Evolutionary conservation across 176 grass and related monocot species (phyloP).

Genomic region (Phoenix dactylifera): DNA sequence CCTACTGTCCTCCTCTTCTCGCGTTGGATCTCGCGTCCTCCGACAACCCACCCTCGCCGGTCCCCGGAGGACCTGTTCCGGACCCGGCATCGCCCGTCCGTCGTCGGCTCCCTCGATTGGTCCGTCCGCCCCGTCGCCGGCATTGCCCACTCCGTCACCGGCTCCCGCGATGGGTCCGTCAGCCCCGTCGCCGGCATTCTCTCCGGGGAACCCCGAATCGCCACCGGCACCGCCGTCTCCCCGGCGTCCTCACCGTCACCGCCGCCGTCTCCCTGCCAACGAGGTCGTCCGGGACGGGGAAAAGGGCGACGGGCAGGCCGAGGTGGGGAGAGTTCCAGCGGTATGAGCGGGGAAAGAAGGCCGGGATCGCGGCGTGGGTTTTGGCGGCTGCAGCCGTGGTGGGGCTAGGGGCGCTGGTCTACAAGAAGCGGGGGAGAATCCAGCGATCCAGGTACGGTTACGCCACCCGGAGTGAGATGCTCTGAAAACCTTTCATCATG

Average conservation of each 20-base stretch:
- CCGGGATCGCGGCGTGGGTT: slow-evolving; percentile 37
- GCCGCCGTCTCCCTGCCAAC: slow-evolving; percentile 21
- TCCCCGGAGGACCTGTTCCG: neutral
- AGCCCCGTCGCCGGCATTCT: neutral
- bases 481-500: slow-evolving; percentile 13
- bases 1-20: slow-evolving; percentile 11
- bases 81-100: neutral
- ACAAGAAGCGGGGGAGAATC: slow-evolving; percentile 70
- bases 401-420: slow-evolving; percentile 33
- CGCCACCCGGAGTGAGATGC: slow-evolving; percentile 56
- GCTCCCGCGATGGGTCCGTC: neutral
- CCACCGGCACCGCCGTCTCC: no score
- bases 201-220: no score
- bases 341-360: slow-evolving; percentile 48
- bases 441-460: slow-evolving; percentile 70
- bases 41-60: neutral
- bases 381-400: slow-evolving; percentile 43
- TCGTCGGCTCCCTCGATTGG: neutral
- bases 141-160: no score
- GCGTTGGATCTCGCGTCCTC: slow-evolving; percentile 14
- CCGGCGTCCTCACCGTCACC: neutral
- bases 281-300: neutral
- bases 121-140: neutral
- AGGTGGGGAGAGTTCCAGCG: slow-evolving; percentile 4
- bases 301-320: neutral